A percentile compares a stretch with the other conserved stretches of the same genome.
Conservation (phyloP, 2,329 filamentous ascomycete species). For the Lachnellula willkommii region DNA sequence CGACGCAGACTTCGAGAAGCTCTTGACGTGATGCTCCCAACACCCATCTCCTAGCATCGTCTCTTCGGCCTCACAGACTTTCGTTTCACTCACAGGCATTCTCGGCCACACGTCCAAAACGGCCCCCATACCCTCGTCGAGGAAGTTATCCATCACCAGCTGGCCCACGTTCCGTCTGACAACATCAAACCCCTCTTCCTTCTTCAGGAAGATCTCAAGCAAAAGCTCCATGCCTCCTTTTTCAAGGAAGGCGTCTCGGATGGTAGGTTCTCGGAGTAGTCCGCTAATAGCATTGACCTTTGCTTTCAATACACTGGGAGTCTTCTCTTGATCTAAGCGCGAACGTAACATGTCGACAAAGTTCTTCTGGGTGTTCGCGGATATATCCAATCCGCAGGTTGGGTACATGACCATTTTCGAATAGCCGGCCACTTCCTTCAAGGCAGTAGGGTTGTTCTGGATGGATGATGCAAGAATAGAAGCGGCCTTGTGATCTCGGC, state of each 20-base stretch:
- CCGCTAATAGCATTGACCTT: conserved; percentile 48
- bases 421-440: conserved; percentile 44
- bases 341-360: conserved; percentile 25
- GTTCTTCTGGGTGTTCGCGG: conserved; percentile 2
- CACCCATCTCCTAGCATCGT: conserved; percentile 45
- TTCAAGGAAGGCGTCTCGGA: conserved; percentile 52
- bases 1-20: conserved; percentile 16
- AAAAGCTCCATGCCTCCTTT: conserved; percentile 49
- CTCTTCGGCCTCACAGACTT: conserved; percentile 34
- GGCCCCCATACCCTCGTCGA: conserved; percentile 61
- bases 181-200: conserved; percentile 44
- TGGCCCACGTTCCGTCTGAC: conserved; percentile 51
- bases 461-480: conserved; percentile 52
- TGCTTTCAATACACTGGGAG: conserved; percentile 29
- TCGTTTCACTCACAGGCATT: conserved; percentile 32
- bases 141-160: conserved; percentile 58
- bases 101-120: conserved; percentile 51
- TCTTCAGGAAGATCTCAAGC: conserved; percentile 46
- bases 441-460: conserved; percentile 60
- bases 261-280: conserved; percentile 48
- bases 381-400: conserved; percentile 14
- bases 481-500: conserved; percentile 42
- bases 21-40: conserved; percentile 50
- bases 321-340: conserved; percentile 20
- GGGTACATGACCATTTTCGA: conserved; percentile 37